phyloP scores from a whole-genome alignment of 768 basidiomycete genomes.

The Neoboletus magnificus region DNA sequence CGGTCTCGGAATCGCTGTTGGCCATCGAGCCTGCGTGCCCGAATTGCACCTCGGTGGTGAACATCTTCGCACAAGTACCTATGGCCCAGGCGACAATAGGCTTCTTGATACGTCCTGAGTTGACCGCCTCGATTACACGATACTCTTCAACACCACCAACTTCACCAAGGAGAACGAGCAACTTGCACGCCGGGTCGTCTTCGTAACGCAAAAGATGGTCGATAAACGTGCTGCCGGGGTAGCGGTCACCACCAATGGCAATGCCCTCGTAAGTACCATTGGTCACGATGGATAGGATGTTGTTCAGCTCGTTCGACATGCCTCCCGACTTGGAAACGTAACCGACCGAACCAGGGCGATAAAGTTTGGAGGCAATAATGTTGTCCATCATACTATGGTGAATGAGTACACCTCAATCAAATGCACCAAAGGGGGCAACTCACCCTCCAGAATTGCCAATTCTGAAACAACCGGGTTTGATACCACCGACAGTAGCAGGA shows the following conservation, averaged over 20 bases:
- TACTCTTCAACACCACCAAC: slow-evolving; percentile 99
- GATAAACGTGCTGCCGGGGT: slow-evolving; percentile 98
- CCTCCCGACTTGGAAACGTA: slow-evolving; percentile 99
- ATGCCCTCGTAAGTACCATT: slow-evolving; percentile 99
- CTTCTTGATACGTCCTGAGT: slow-evolving; percentile 90
- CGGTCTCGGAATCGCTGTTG: slow-evolving; percentile 96
- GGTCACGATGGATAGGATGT: slow-evolving; percentile 93
- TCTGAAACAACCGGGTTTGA: slow-evolving; percentile 99
- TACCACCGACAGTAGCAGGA: slow-evolving; percentile 97
- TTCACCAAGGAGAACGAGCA: slow-evolving; percentile 98
- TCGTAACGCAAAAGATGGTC: slow-evolving; percentile 98
- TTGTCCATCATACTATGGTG: slow-evolving; percentile 94
- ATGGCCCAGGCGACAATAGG: slow-evolving; percentile 99
- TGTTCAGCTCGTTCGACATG: slow-evolving; percentile 99
- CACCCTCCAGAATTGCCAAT: slow-evolving; percentile 98
- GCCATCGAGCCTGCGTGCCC: slow-evolving; percentile 99
- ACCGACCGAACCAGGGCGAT: slow-evolving; percentile 94
- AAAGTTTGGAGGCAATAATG: slow-evolving; percentile 97
- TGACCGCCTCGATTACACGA: slow-evolving; percentile 97
- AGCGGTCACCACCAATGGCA: slow-evolving; percentile 98
- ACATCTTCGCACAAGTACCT: slow-evolving; percentile 99
- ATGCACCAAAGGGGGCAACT: slow-evolving; percentile 23
- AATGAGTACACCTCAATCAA: slow-evolving; percentile 1
- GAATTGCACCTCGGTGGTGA: slow-evolving; percentile 98
- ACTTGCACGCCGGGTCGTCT: slow-evolving; percentile 95